A percentile compares a stretch with the other conserved stretches of the same genome.
phyloP scores from a whole-genome alignment of 208 protist species.

The Acanthamoeba sp. region DNA sequence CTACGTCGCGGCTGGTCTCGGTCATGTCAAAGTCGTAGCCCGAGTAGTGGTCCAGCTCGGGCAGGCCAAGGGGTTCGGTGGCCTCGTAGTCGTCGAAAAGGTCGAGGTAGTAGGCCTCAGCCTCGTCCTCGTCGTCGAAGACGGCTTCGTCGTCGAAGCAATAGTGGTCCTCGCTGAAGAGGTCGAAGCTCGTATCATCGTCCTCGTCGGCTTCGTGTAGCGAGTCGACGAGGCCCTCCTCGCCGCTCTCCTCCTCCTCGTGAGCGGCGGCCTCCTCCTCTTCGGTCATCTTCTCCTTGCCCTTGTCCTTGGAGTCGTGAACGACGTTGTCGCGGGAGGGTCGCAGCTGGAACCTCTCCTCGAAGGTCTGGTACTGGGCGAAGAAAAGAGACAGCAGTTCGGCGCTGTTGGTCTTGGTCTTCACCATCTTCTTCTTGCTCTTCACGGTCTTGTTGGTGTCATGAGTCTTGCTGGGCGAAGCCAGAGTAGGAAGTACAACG shows the following conservation, averaged over 20 bases:
- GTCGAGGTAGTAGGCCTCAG: background rate
- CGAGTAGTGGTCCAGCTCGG: background rate
- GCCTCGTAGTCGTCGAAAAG: background rate
- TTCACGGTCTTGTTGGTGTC: background rate
- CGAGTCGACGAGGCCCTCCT: background rate
- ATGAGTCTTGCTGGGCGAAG: background rate
- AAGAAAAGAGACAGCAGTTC: slow-evolving; percentile 39
- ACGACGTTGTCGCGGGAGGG: background rate
- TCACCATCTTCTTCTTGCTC: background rate
- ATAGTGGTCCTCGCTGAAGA: background rate
- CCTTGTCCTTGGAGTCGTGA: background rate
- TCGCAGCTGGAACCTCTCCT: background rate
- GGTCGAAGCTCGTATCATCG: background rate
- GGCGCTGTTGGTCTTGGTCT: background rate
- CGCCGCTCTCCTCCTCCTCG: slow-evolving; percentile 15
- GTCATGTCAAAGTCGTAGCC: background rate
- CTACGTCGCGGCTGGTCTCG: background rate
- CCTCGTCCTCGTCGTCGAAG: background rate
- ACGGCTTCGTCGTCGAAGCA: background rate
- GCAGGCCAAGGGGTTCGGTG: background rate
- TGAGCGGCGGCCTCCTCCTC: slow-evolving; percentile 4
- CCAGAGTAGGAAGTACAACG: too few species aligned
- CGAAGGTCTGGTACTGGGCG: slow-evolving; percentile 48
- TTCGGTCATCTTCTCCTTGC: slow-evolving; percentile 64
- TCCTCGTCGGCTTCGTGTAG: background rate